Evolutionary conservation across 164 flowering plant species (phyloP).

Genomic region (Kalanchoe fedtschenkoi): DNA sequence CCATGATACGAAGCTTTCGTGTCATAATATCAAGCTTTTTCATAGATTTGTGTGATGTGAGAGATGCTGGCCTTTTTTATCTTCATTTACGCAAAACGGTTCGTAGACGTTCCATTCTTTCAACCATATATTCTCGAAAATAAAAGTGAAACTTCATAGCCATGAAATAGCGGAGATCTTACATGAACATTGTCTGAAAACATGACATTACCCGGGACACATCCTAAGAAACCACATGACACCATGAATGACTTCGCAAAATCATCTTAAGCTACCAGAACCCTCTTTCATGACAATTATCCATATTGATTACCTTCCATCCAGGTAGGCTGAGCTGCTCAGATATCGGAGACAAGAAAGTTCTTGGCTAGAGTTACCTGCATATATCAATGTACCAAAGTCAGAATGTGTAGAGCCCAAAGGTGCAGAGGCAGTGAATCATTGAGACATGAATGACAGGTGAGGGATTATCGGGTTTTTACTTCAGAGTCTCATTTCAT

Average conservation of each 20-base stretch:
- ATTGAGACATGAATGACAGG: background rate
- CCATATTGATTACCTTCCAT: background rate
- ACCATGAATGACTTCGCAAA: background rate
- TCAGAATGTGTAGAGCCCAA: background rate
- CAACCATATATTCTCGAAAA: too few relatives aligned
- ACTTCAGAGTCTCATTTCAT: background rate
- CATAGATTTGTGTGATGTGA: too few relatives aligned
- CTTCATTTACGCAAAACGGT: too few relatives aligned
- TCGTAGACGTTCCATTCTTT: too few relatives aligned
- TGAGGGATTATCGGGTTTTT: background rate
- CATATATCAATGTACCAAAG: background rate
- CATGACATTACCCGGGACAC: too few relatives aligned
- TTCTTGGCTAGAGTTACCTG: background rate
- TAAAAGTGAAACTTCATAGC: too few relatives aligned
- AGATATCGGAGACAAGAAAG: conserved; percentile 2
- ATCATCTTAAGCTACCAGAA: background rate
- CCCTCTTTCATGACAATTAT: background rate
- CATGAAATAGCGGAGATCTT: too few relatives aligned
- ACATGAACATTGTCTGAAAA: too few relatives aligned
- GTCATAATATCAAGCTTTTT: too few relatives aligned
- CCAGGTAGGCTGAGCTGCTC: background rate
- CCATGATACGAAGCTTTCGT: too few relatives aligned
- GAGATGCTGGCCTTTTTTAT: too few relatives aligned
- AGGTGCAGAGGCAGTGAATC: background rate
- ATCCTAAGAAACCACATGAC: too few relatives aligned